phyloP scores from a whole-genome alignment of 805 yeast genomes.

The Ogataea sp. region DNA sequence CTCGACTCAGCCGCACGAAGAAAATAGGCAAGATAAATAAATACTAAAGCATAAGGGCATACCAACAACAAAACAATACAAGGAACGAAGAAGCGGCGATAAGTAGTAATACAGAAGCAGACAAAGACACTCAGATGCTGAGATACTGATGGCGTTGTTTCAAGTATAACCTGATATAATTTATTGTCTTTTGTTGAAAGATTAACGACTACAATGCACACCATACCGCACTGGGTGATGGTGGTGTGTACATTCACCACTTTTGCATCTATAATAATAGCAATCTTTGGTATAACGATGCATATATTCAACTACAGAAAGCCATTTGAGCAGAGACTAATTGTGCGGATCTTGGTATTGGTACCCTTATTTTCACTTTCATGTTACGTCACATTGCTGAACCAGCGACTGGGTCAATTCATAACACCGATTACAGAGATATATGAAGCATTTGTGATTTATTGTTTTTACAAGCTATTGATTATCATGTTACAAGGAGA shows the following conservation, averaged over 20 bases:
- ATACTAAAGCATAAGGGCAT: no score
- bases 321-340: slow-evolving; percentile 80
- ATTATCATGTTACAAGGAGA: slow-evolving; percentile 91
- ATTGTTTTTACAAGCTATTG: slow-evolving; percentile 80
- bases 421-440: slow-evolving; percentile 79
- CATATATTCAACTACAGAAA: slow-evolving; percentile 74
- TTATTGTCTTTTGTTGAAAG: no score
- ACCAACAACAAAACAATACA: no score
- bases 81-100: no score
- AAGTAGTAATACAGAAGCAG: no score
- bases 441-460: slow-evolving; percentile 93
- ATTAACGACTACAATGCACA: not conserved
- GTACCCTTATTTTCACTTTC: slow-evolving; percentile 75
- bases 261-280: slow-evolving; percentile 27
- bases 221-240: slow-evolving; percentile 9
- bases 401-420: slow-evolving; percentile 34
- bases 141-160: not conserved
- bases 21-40: no score
- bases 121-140: no score
- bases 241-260: slow-evolving; percentile 17
- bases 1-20: no score
- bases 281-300: slow-evolving; percentile 35
- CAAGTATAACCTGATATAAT: not conserved
- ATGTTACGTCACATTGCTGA: slow-evolving; percentile 50
- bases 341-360: slow-evolving; percentile 72